Evolutionary conservation across 169 alveolate species (phyloP).

Genomic region (Neospora caninum): DNA sequence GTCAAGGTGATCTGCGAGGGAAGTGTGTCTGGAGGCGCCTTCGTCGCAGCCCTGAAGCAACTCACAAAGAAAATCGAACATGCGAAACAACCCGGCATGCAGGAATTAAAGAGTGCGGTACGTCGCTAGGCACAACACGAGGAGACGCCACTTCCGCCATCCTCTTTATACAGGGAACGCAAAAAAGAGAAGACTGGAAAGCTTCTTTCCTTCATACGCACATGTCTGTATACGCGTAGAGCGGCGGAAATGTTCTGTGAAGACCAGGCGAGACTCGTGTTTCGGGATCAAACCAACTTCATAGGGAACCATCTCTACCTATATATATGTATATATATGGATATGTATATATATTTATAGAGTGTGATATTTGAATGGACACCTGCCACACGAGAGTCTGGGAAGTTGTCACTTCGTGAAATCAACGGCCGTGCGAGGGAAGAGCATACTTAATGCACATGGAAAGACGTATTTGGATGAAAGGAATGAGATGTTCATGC

Average conservation of each 20-base stretch:
- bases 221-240: not conserved
- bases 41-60: conserved; percentile 30
- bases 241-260: not conserved
- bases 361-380: not conserved
- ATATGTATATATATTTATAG: not conserved
- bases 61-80: conserved; percentile 55
- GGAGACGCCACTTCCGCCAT: not conserved
- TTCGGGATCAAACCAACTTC: too few relatives aligned
- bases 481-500: not conserved
- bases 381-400: not conserved
- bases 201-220: too few relatives aligned
- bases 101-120: conserved; percentile 33
- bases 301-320: too few relatives aligned
- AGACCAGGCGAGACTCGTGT: too few relatives aligned
- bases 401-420: too few relatives aligned
- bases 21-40: not conserved
- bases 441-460: too few relatives aligned
- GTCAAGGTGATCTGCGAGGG: conserved; percentile 46
- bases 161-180: too few relatives aligned
- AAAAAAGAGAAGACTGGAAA: too few relatives aligned
- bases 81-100: conserved; percentile 61
- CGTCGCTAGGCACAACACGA: not conserved
- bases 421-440: too few relatives aligned
- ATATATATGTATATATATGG: not conserved
- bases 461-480: too few relatives aligned